Evolutionary conservation across 768 basidiomycete genomes (phyloP).

Genomic region (Xerocomellus amylosporus): DNA sequence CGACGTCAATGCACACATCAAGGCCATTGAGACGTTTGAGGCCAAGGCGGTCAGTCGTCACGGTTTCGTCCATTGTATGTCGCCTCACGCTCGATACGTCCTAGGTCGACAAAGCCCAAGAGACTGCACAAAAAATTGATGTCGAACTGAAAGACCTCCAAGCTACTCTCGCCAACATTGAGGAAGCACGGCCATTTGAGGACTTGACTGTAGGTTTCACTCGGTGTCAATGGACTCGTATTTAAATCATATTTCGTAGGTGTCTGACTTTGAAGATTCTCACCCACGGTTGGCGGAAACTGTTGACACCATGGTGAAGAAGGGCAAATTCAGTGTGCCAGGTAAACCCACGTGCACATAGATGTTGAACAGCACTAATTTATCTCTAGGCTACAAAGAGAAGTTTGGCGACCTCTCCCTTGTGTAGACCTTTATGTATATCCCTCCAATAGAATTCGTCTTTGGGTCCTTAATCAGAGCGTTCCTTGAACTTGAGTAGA

Average conservation of each 20-base stretch:
- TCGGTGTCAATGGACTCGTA: background rate
- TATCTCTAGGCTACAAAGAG: constrained; percentile 76
- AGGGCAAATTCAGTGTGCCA: constrained; percentile 98
- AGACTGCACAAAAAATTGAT: constrained; percentile 87
- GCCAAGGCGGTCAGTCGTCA: constrained; percentile 77
- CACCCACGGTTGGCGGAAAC: constrained; percentile 90
- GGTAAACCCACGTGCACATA: constrained; percentile 43
- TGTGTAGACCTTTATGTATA: constrained; percentile 54
- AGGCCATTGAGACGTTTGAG: constrained; percentile 96
- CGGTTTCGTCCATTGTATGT: background rate
- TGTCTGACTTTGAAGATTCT: constrained; percentile 86
- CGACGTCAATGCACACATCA: constrained; percentile 84
- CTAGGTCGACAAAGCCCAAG: constrained; percentile 85
- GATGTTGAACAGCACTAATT: background rate
- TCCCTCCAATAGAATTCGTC: constrained; percentile 21
- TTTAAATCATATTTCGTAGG: constrained; percentile 41
- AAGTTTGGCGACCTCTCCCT: constrained; percentile 94
- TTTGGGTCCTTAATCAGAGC: background rate
- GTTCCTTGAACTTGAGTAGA: background rate
- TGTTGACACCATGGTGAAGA: constrained; percentile 93
- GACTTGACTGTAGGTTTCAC: constrained; percentile 79
- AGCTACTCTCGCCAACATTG: constrained; percentile 93
- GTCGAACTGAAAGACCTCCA: constrained; percentile 88
- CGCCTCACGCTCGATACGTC: background rate
- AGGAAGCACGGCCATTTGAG: constrained; percentile 96